A percentile compares a stretch with the other conserved stretches of the same genome.
phyloP scores from a whole-genome alignment of 2,329 filamentous ascomycete species.

The Botryotinia globosa region DNA sequence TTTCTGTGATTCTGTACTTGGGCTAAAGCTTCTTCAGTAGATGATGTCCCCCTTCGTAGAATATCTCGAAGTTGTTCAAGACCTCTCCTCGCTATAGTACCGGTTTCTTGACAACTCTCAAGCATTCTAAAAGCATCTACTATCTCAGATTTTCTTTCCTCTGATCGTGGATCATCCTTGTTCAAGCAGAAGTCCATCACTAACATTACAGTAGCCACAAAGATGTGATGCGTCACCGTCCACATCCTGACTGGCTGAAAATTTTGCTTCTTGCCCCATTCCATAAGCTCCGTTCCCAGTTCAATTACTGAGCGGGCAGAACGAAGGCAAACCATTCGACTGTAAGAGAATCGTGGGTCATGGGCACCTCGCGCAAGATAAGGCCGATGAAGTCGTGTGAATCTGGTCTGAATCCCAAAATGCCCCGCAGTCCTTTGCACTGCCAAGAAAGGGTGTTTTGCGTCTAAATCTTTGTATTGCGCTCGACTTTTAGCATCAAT shows the following conservation, averaged over 20 bases:
- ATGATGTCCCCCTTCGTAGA: background rate
- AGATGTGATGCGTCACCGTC: conserved; percentile 38
- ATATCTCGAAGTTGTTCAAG: conserved; percentile 25
- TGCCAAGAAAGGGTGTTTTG: conserved; percentile 27
- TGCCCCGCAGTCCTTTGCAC: conserved; percentile 41
- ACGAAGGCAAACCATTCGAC: conserved; percentile 40
- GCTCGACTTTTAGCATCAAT: conserved; percentile 27
- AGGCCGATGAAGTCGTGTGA: conserved; percentile 42
- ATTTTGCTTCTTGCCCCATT: conserved; percentile 26
- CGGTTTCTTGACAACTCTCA: conserved; percentile 30
- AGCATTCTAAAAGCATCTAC: conserved; percentile 39
- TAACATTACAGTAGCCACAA: conserved; percentile 42
- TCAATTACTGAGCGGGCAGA: conserved; percentile 36
- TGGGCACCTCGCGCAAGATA: conserved; percentile 37
- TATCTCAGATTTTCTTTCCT: conserved; percentile 37
- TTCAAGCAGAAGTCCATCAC: conserved; percentile 42
- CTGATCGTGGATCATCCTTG: conserved; percentile 34
- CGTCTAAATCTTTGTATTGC: conserved; percentile 16
- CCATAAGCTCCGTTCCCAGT: conserved; percentile 34
- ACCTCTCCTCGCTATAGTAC: conserved; percentile 27
- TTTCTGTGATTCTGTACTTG: background rate
- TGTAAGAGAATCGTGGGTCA: conserved; percentile 38
- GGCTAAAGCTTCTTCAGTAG: background rate
- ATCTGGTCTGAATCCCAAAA: conserved; percentile 39
- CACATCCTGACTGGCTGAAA: conserved; percentile 34